These are phyloP conservation scores for Hortiboletus campestris DNA, from an alignment of 768 basidiomycete species.

Conservation along the genomic window DNA sequence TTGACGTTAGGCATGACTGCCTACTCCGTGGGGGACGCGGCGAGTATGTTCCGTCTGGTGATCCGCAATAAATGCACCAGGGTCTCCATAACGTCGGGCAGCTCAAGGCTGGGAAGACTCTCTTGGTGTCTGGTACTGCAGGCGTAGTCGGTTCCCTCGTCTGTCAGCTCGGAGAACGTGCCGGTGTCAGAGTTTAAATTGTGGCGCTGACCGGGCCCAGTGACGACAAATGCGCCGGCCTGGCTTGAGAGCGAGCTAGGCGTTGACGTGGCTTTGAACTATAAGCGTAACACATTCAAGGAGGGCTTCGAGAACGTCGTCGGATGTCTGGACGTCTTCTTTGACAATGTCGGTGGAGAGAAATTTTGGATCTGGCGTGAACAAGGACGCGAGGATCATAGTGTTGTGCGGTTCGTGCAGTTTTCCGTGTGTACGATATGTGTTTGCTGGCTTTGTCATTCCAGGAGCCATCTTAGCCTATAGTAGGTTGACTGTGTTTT, in stretches of 20 bases:
- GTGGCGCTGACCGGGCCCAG: conserved; percentile 88
- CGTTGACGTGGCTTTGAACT: conserved; percentile 81
- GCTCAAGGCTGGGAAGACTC: conserved; percentile 79
- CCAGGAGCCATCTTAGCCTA: conserved; percentile 84
- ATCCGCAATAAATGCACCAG: conserved; percentile 36
- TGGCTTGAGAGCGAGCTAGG: conserved; percentile 87
- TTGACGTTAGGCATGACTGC: conserved; percentile 71
- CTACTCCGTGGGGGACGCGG: conserved; percentile 63
- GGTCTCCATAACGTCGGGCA: conserved; percentile 80
- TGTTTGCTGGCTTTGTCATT: conserved; percentile 5
- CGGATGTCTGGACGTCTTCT: conserved; percentile 80
- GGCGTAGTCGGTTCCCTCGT: conserved; percentile 84
- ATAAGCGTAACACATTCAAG: conserved; percentile 74
- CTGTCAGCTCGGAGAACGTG: conserved; percentile 80
- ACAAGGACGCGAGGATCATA: conserved; percentile 74
- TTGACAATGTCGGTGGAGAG: conserved; percentile 85
- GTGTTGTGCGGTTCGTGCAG: conserved; percentile 70
- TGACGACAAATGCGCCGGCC: conserved; percentile 74
- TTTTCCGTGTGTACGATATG: neutral
- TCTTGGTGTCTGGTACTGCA: conserved; percentile 88
- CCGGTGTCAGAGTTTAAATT: conserved; percentile 79
- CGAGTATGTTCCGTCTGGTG: neutral
- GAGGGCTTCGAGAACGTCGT: conserved; percentile 67
- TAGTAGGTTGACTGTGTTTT: conserved; percentile 44
- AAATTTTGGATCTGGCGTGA: conserved; percentile 82